Percentiles rank a stretch among this genome's conserved stretches.
These are phyloP conservation scores for Ogataea thermomethanolica DNA, from an alignment of 805 yeast genomes.

Conservation along the genomic window DNA sequence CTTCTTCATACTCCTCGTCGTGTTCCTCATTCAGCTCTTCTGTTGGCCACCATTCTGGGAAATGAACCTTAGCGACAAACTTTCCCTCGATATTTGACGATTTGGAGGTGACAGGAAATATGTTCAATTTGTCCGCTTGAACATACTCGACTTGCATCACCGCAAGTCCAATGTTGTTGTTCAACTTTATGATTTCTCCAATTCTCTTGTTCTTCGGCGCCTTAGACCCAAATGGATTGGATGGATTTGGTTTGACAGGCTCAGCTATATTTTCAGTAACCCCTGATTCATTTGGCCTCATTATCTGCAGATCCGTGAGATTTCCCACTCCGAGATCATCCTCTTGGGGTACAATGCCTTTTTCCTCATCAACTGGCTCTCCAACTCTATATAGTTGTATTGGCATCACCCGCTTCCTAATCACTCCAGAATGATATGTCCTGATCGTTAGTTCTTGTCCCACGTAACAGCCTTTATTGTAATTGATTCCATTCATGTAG, in stretches of 20 bases:
- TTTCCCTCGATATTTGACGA: slow-evolving; percentile 18
- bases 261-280: background rate
- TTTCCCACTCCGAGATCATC: background rate
- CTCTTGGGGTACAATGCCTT: background rate
- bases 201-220: slow-evolving; percentile 42
- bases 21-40: slow-evolving; percentile 23
- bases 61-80: slow-evolving; percentile 48
- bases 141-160: slow-evolving; percentile 42
- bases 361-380: slow-evolving; percentile 6
- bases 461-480: slow-evolving; percentile 91
- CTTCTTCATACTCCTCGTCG: slow-evolving; percentile 19
- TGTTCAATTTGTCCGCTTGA: slow-evolving; percentile 6
- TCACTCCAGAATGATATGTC: slow-evolving; percentile 75
- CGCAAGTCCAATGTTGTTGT: slow-evolving; percentile 65
- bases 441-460: slow-evolving; percentile 96
- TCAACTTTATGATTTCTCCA: slow-evolving; percentile 57
- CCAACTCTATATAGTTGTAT: slow-evolving; percentile 37
- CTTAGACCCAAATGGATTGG: slow-evolving; percentile 19
- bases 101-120: slow-evolving; percentile 20
- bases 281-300: slow-evolving; percentile 3
- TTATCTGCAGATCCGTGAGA: slow-evolving; percentile 18
- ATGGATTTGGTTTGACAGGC: background rate
- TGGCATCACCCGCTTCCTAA: slow-evolving; percentile 82
- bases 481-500: slow-evolving; percentile 73
- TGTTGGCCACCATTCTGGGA: slow-evolving; percentile 78